Percentiles rank a stretch among this genome's conserved stretches.
These are phyloP conservation scores for Biscogniauxia sp. DNA, from an alignment of 2,329 filamentous ascomycete species.

Conservation along the genomic window DNA sequence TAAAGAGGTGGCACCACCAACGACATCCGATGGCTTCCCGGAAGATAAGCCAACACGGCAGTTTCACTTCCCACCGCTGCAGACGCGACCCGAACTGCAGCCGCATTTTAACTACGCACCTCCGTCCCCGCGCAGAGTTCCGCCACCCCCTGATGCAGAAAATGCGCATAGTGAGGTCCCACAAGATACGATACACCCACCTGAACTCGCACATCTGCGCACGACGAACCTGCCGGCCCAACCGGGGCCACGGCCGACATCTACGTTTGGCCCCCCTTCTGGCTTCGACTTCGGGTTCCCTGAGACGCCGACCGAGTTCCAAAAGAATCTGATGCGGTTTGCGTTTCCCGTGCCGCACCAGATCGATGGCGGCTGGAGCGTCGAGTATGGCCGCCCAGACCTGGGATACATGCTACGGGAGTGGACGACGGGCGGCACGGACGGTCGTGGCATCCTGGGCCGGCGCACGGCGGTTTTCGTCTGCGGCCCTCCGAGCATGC, in stretches of 20 bases:
- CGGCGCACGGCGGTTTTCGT: conserved; percentile 86
- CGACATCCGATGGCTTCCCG: conserved; percentile 25
- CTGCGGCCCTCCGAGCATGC: conserved; percentile 84
- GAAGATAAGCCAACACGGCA: conserved; percentile 38
- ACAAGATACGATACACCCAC: conserved; percentile 37
- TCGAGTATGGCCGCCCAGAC: conserved; percentile 88
- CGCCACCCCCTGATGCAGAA: conserved; percentile 21
- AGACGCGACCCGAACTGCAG: conserved; percentile 43
- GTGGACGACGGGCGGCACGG: conserved; percentile 69
- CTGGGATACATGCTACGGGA: conserved; percentile 83
- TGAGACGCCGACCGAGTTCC: conserved; percentile 79
- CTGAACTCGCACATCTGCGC: conserved; percentile 58
- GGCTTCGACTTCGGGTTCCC: conserved; percentile 82
- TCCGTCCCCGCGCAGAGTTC: conserved; percentile 40
- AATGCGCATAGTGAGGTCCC: conserved; percentile 6
- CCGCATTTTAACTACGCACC: conserved; percentile 62
- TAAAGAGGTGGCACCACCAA: conserved; percentile 11
- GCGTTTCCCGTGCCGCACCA: conserved; percentile 71
- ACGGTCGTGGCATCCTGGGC: conserved; percentile 70
- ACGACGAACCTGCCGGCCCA: conserved; percentile 38
- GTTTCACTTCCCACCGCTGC: conserved; percentile 59
- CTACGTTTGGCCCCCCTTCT: conserved; percentile 57
- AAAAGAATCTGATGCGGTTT: conserved; percentile 87
- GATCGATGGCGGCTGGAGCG: conserved; percentile 79
- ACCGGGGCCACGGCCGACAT: conserved; percentile 45